These are phyloP conservation scores for Closterium sp. DNA, from an alignment of 139 green algal species.

Conservation along the genomic window DNA sequence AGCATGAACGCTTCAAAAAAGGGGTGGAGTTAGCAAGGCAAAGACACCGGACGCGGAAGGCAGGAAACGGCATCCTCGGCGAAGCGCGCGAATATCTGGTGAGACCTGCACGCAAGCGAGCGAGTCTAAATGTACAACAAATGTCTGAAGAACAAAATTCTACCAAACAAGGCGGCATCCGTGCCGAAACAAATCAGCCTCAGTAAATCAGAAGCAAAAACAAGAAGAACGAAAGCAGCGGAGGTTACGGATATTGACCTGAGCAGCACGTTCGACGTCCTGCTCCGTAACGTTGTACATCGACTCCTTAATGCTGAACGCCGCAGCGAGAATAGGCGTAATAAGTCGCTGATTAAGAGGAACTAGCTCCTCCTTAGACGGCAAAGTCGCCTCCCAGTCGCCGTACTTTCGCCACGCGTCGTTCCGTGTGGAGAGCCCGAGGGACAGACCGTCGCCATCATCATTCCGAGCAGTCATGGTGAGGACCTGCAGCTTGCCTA, in stretches of 20 bases:
- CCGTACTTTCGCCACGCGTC: background rate
- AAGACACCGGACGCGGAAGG: no score
- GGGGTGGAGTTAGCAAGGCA: no score
- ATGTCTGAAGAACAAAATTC: background rate
- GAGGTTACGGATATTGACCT: background rate
- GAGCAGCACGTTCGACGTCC: background rate
- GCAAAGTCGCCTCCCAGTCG: background rate
- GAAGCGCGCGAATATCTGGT: no score
- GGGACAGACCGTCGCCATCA: background rate
- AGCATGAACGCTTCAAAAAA: no score
- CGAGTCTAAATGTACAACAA: background rate
- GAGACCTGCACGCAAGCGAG: no score
- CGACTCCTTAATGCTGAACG: background rate
- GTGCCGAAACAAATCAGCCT: no score
- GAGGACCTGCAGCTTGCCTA: no score
- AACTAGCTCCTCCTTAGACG: background rate
- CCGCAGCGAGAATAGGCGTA: background rate
- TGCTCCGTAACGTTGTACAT: background rate
- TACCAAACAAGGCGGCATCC: background rate
- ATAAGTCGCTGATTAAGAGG: background rate
- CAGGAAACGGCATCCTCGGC: no score
- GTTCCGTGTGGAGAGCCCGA: background rate
- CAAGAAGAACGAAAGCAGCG: no score
- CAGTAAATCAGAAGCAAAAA: no score
- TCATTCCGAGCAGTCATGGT: background rate